These are phyloP conservation scores for Terana coerulea DNA, from an alignment of 768 basidiomycete genomes.

Conservation along the genomic window DNA sequence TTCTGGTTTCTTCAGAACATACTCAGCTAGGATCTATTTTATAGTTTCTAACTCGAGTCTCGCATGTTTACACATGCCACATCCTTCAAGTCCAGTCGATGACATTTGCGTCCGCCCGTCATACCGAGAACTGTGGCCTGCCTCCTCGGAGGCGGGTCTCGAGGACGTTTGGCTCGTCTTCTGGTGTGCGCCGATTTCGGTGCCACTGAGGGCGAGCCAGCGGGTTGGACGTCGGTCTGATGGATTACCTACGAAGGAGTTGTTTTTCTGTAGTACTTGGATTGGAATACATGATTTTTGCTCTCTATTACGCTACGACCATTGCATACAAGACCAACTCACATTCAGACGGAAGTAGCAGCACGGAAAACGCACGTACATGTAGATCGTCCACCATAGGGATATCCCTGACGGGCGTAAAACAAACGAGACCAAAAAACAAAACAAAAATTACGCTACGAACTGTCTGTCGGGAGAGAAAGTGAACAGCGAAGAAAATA, in stretches of 20 bases:
- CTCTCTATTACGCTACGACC: too few species aligned
- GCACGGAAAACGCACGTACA: too few species aligned
- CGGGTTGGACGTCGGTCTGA: slow-evolving; percentile 40
- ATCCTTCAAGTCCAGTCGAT: slow-evolving; percentile 71
- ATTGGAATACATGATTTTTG: too few species aligned
- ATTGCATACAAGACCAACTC: too few species aligned
- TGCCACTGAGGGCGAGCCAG: slow-evolving; percentile 25
- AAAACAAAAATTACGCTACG: too few species aligned
- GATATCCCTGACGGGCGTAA: too few species aligned
- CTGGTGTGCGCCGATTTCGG: slow-evolving; percentile 21
- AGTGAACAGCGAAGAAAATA: too few species aligned
- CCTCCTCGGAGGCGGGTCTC: slow-evolving; percentile 33
- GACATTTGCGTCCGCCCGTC: slow-evolving; percentile 62
- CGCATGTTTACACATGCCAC: slow-evolving; percentile 76
- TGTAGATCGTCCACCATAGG: too few species aligned
- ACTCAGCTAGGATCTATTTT: slow-evolving; percentile 80
- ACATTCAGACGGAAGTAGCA: too few species aligned
- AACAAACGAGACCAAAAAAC: too few species aligned
- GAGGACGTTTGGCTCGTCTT: slow-evolving; percentile 53
- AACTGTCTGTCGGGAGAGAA: too few species aligned
- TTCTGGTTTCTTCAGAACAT: slow-evolving; percentile 53
- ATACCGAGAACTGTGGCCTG: slow-evolving; percentile 58
- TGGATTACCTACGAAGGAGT: slow-evolving; percentile 25
- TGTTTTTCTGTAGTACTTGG: neutral
- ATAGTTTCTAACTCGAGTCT: slow-evolving; percentile 78